Conservation (phyloP, 805 yeast species). For the Teunomyces funiuensis region DNA sequence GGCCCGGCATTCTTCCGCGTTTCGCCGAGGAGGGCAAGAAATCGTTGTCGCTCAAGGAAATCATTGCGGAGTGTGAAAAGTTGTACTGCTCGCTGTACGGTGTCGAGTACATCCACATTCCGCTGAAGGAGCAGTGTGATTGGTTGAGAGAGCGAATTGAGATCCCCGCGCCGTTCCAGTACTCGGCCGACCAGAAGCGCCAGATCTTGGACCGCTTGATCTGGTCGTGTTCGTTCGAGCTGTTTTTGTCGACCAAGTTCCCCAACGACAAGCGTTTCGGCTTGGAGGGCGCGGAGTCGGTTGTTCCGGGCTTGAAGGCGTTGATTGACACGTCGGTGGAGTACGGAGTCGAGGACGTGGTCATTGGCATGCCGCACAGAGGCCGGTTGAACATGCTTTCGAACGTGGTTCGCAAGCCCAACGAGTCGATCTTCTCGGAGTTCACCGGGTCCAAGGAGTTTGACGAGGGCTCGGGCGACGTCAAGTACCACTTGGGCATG, state of each 20-base stretch:
- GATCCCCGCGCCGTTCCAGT: conserved; percentile 83
- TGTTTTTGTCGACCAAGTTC: conserved; percentile 89
- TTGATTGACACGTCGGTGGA: conserved; percentile 91
- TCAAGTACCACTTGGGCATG: conserved; percentile 98
- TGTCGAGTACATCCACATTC: conserved; percentile 94
- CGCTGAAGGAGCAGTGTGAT: conserved; percentile 92
- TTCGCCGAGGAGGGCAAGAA: conserved; percentile 67
- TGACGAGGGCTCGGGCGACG: conserved; percentile 98
- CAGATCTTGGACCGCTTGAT: conserved; percentile 94
- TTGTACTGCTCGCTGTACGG: conserved; percentile 89
- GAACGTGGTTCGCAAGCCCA: conserved; percentile 97
- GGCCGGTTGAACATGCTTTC: conserved; percentile 98
- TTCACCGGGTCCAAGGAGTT: conserved; percentile 86
- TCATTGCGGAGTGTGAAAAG: conserved; percentile 74
- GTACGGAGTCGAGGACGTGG: conserved; percentile 90
- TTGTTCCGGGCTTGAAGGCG: conserved; percentile 95
- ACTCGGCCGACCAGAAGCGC: conserved; percentile 85
- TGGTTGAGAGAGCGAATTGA: conserved; percentile 98
- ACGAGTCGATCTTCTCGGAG: conserved; percentile 95
- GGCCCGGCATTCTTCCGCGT: conserved; percentile 96
- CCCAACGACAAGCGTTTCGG: conserved; percentile 99
- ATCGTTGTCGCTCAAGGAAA: conserved; percentile 72
- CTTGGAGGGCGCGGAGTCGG: conserved; percentile 96
- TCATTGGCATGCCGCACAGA: conserved; percentile 99
- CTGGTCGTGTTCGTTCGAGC: conserved; percentile 95